These are phyloP conservation scores for Suillus hirtellus DNA, from an alignment of 768 basidiomycete genomes.

Conservation along the genomic window DNA sequence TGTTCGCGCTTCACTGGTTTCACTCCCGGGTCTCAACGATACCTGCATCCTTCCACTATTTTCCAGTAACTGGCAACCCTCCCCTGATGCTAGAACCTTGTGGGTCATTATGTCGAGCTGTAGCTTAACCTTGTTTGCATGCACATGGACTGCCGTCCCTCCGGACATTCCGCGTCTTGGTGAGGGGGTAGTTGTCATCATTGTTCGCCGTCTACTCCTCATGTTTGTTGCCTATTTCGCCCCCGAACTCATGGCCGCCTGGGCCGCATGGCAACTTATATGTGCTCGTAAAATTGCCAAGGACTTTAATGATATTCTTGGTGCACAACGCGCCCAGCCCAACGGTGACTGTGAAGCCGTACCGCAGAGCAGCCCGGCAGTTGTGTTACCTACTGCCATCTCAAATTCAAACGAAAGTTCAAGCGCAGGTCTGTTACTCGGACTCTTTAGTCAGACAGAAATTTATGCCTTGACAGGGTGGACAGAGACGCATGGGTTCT, in stretches of 20 bases:
- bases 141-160: slow-evolving; percentile 33
- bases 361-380: too few species aligned
- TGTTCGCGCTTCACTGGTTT: background rate
- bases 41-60: background rate
- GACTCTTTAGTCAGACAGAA: background rate
- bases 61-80: background rate
- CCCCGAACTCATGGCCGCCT: background rate
- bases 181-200: slow-evolving; percentile 6
- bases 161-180: slow-evolving; percentile 27
- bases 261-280: slow-evolving; percentile 19
- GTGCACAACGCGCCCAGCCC: background rate
- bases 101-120: slow-evolving; percentile 28
- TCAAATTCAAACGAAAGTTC: background rate
- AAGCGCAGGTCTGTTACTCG: background rate
- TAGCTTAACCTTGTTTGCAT: slow-evolving; percentile 29
- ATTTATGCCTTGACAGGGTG: background rate
- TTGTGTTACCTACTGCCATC: background rate
- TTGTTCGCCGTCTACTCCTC: slow-evolving; percentile 14
- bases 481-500: background rate
- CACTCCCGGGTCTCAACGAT: background rate
- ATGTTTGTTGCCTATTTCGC: slow-evolving; percentile 20
- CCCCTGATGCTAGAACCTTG: slow-evolving; percentile 10
- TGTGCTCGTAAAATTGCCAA: slow-evolving; percentile 14
- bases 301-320: background rate
- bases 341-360: background rate